These are phyloP conservation scores for Blastocystis sp. DNA, from an alignment of 352 stramenopile species.

Conservation along the genomic window DNA sequence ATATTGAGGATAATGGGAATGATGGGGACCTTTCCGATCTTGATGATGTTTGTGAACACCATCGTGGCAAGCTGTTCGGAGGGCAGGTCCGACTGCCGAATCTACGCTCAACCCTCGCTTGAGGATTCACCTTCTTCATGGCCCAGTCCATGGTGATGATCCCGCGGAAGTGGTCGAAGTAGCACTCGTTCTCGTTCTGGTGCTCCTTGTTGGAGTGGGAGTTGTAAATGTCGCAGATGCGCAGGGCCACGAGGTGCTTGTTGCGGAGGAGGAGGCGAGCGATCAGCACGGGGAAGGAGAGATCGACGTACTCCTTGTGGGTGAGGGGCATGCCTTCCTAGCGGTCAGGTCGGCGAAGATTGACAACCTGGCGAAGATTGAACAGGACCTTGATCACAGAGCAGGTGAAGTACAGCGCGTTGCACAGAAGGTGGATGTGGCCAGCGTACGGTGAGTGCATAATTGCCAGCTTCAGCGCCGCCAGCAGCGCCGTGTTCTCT, in stretches of 20 bases:
- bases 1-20: constrained; percentile 68
- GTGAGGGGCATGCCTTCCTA: constrained; percentile 59
- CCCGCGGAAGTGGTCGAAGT: constrained; percentile 52
- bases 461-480: constrained; percentile 32
- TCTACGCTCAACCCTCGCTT: not conserved
- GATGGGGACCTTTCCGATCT: constrained; percentile 39
- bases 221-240: constrained; percentile 57
- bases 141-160: constrained; percentile 62
- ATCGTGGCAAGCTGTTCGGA: constrained; percentile 46
- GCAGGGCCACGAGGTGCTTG: constrained; percentile 43
- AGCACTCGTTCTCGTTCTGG: constrained; percentile 29
- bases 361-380: constrained; percentile 30
- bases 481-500: constrained; percentile 11
- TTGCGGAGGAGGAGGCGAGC: constrained; percentile 29
- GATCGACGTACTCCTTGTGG: not conserved
- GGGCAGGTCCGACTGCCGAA: constrained; percentile 15
- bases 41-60: constrained; percentile 56
- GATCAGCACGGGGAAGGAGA: constrained; percentile 42
- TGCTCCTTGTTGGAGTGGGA: constrained; percentile 35
- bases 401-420: constrained; percentile 60
- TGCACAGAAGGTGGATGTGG: constrained; percentile 32
- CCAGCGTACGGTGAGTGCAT: not conserved
- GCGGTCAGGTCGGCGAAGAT: not conserved
- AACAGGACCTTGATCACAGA: constrained; percentile 54
- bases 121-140: not conserved